Conservation (phyloP, 1,284 basidiomycete species). For the Cyathus pygmaeus region DNA sequence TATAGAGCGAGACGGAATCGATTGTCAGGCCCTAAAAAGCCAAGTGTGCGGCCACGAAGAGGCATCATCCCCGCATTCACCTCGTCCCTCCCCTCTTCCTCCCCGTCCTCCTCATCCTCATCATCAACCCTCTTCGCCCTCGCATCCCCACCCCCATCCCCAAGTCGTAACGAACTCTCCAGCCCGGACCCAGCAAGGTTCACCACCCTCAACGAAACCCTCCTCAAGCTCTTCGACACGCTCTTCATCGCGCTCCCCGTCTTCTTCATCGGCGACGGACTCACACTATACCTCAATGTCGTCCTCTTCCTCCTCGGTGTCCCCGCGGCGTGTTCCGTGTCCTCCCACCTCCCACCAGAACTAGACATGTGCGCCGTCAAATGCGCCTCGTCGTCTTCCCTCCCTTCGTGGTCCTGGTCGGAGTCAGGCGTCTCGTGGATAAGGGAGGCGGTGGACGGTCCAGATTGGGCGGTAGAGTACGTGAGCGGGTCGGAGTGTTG, state of each 20-base stretch:
- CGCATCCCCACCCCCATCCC: constrained; percentile 58
- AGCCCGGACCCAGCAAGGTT: constrained; percentile 77
- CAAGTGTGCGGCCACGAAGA: constrained; percentile 84
- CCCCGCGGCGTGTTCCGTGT: too few relatives aligned
- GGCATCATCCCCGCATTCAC: constrained; percentile 57
- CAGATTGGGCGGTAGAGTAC: constrained; percentile 53
- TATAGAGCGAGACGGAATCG: constrained; percentile 71
- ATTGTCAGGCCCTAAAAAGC: constrained; percentile 79
- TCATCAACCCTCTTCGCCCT: constrained; percentile 29
- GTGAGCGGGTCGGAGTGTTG: constrained; percentile 23
- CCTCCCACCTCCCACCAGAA: constrained; percentile 36
- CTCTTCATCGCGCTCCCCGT: constrained; percentile 66
- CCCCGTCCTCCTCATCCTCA: constrained; percentile 40
- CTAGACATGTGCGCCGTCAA: constrained; percentile 63
- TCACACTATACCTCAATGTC: constrained; percentile 59
- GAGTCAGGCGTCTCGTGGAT: constrained; percentile 51
- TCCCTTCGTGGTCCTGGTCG: constrained; percentile 51
- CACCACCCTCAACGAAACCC: constrained; percentile 84
- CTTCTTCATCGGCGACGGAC: constrained; percentile 66
- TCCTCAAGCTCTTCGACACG: constrained; percentile 69
- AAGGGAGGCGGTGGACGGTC: constrained; percentile 63
- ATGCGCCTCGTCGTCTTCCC: constrained; percentile 65
- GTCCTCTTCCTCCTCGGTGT: constrained; percentile 54
- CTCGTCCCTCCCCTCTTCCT: constrained; percentile 56
- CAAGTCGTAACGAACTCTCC: constrained; percentile 66